A percentile compares a stretch with the other conserved stretches of the same genome.
Evolutionary conservation across 1,284 basidiomycete genomes (phyloP).

Genomic region (Leccinum variabile): DNA sequence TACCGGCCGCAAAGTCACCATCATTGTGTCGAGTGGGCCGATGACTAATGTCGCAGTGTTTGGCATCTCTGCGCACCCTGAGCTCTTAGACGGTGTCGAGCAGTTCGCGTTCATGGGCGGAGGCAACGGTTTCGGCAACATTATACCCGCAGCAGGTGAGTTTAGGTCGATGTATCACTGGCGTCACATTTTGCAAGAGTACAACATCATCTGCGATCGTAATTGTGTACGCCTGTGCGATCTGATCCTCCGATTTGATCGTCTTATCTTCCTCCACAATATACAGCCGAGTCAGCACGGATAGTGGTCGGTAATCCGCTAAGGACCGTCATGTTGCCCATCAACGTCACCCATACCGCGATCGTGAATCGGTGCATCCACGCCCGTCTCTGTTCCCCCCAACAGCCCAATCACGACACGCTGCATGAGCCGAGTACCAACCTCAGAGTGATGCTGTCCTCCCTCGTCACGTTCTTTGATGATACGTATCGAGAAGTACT

Average conservation of each 20-base stretch:
- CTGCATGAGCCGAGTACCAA: conserved; percentile 43
- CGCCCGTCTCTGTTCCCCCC: too few relatives aligned
- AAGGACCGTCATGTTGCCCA: too few relatives aligned
- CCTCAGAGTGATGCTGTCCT: conserved; percentile 71
- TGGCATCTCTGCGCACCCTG: conserved; percentile 60
- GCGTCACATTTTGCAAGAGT: too few relatives aligned
- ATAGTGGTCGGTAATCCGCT: too few relatives aligned
- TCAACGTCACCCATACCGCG: too few relatives aligned
- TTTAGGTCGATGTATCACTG: neutral
- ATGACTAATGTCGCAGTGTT: conserved; percentile 87
- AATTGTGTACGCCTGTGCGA: too few relatives aligned
- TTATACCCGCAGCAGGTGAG: conserved; percentile 69
- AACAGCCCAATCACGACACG: too few relatives aligned
- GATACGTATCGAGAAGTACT: conserved; percentile 58
- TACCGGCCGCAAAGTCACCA: conserved; percentile 53
- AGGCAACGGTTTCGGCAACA: conserved; percentile 78
- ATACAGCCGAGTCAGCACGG: too few relatives aligned
- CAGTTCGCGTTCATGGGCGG: conserved; percentile 90
- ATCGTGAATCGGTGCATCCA: too few relatives aligned
- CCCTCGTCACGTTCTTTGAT: conserved; percentile 70
- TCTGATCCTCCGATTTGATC: too few relatives aligned
- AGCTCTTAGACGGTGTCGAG: conserved; percentile 67
- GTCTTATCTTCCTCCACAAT: too few relatives aligned
- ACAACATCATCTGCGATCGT: too few relatives aligned
- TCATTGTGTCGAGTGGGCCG: conserved; percentile 76